Conservation (phyloP, 2,329 filamentous ascomycete genomes). For the Aspergillus aculeatus region DNA sequence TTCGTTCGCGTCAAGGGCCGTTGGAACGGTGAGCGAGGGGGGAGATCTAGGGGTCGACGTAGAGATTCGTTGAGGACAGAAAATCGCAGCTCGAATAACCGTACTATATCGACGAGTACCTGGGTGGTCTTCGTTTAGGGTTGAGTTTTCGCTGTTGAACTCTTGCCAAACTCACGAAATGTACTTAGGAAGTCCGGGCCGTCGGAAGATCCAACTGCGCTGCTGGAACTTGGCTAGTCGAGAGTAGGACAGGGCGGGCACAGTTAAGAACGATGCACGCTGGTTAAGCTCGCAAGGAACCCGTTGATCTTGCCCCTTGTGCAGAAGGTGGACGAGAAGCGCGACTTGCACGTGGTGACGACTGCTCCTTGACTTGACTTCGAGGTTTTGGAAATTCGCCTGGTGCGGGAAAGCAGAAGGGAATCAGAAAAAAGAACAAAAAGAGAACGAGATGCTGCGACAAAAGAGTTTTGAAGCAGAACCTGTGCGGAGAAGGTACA, state of each 20-base stretch:
- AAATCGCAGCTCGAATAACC: neutral
- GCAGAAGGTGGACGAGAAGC: constrained; percentile 17
- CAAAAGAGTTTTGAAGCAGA: constrained; percentile 20
- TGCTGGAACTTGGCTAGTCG: constrained; percentile 8
- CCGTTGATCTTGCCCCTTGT: constrained; percentile 22
- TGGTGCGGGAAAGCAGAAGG: constrained; percentile 13
- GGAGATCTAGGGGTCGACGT: constrained; percentile 12
- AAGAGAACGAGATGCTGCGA: constrained; percentile 14
- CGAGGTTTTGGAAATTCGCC: constrained; percentile 4
- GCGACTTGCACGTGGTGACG: constrained; percentile 31
- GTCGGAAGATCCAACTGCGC: constrained; percentile 13
- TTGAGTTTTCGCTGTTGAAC: neutral
- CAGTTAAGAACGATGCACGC: constrained; percentile 10
- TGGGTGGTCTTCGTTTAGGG: neutral
- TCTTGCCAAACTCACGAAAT: constrained; percentile 10
- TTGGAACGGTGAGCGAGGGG: constrained; percentile 16
- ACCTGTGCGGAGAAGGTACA: constrained; percentile 21
- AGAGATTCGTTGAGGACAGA: neutral
- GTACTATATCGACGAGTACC: neutral
- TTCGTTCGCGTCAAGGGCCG: constrained; percentile 9
- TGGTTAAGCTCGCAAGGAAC: constrained; percentile 5
- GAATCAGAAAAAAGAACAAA: constrained; percentile 6
- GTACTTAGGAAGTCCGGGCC: constrained; percentile 16
- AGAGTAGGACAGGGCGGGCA: constrained; percentile 9
- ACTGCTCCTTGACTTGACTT: constrained; percentile 15